A percentile compares a stretch with the other conserved stretches of the same genome.
Conservation (phyloP, 176 grass and related monocot genomes). For the Typha latifolia region DNA sequence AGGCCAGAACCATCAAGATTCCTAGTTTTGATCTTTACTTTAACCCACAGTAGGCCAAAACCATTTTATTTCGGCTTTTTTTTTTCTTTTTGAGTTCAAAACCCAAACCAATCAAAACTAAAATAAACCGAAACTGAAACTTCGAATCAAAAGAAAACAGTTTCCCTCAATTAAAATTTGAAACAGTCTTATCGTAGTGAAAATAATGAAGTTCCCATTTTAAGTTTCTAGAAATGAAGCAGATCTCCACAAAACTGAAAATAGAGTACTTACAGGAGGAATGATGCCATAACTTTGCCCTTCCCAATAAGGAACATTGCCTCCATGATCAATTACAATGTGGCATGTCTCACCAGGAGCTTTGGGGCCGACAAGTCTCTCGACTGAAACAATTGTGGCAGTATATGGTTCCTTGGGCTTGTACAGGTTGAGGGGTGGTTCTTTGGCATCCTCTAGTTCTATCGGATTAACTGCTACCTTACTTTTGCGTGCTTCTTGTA, state of each 20-base stretch:
- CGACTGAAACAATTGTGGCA: constrained; percentile 67
- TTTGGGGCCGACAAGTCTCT: constrained; percentile 79
- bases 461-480: constrained; percentile 58
- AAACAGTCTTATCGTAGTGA: not conserved
- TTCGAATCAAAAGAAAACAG: not conserved
- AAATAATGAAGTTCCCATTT: not conserved
- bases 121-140: too few relatives aligned
- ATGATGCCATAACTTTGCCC: constrained; percentile 89
- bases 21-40: too few relatives aligned
- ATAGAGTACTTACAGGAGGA: constrained; percentile 52
- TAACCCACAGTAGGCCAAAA: too few relatives aligned
- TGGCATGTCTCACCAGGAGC: constrained; percentile 90
- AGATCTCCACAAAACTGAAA: not conserved
- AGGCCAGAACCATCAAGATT: too few relatives aligned
- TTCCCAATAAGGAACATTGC: constrained; percentile 93
- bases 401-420: constrained; percentile 67
- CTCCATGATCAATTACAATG: constrained; percentile 85
- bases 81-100: too few relatives aligned
- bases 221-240: not conserved
- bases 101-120: too few relatives aligned
- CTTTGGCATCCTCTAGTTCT: constrained; percentile 54
- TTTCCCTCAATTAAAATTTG: not conserved
- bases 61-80: too few relatives aligned
- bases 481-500: constrained; percentile 47
- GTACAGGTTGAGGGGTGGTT: constrained; percentile 70